Base-by-base conservation (phyloP, 805 yeast genomes). In the Candida germanica region DNA sequence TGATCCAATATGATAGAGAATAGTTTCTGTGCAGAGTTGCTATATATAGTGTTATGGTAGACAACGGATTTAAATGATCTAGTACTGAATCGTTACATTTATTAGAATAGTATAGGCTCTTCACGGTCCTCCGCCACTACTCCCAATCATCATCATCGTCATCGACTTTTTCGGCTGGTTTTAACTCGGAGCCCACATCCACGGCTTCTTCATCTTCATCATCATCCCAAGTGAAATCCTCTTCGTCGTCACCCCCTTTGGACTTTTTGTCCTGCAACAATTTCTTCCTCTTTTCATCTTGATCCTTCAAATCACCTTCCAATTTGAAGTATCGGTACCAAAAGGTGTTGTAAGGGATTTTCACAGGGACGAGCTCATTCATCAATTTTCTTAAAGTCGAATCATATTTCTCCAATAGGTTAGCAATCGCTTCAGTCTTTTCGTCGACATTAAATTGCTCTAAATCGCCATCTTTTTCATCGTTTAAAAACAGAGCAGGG, bases 251-350 rank as follows among this genome's bases (percentile, higher is more conserved):
- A 11, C 73, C 79, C 11, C 35, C 28, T 5, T 28, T 27, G 6
- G 42, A 48, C 5, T 68, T 74, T 6, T 59, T 64, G 4, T 63
- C 66, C 22, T 71, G 64, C 29, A 86, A 64, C 37, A 85, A 64
- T 45, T 73, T 71, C 58, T 80, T 81, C 52, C 95, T 71, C 53
- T 78, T 71, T 49, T 65, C 64, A 49, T 87, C 95, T 48, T 75
- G 80, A 30, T 71, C 70, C 27, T 74, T 67, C 14, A 87, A 75
- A 46, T 69, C 68, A 9, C 60, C 55, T 39, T 72, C 75, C 50
- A 73, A 64, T 36, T 61, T 66, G 58, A 77, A 83, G 59, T 86
- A 88, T 22, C 80, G 70, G 29, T 66, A 61, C 97, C 97, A 89
- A 57, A 89, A 89, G 31, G 66, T 65, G 17, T 71, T 63, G 48